phyloP scores from a whole-genome alignment of 371 early-diverging fungal genomes.

The Sporodiniella umbellata region DNA sequence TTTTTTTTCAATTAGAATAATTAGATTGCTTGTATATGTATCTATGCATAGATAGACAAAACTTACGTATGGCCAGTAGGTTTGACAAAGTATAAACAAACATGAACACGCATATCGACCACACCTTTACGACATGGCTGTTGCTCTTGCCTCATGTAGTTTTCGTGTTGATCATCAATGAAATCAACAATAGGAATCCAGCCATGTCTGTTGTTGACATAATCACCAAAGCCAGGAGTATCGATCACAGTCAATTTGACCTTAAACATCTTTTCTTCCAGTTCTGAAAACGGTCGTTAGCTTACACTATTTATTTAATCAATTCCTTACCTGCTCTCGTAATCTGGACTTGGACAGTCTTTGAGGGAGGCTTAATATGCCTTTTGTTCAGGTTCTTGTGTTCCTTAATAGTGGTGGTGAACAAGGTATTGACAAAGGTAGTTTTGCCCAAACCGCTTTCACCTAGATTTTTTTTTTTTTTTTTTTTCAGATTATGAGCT shows the following conservation, averaged over 20 bases:
- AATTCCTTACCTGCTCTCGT: slow-evolving; percentile 82
- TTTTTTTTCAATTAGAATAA: not conserved
- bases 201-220: slow-evolving; percentile 60
- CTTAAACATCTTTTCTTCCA: slow-evolving; percentile 64
- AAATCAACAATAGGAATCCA: slow-evolving; percentile 68
- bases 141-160: slow-evolving; percentile 71
- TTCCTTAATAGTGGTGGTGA: slow-evolving; percentile 84
- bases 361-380: slow-evolving; percentile 77
- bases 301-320: not conserved
- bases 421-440: slow-evolving; percentile 88
- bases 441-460: slow-evolving; percentile 82
- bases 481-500: too few relatives aligned
- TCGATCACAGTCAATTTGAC: slow-evolving; percentile 90
- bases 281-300: slow-evolving; percentile 9
- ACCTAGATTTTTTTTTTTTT: slow-evolving; percentile 22
- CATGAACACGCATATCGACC: slow-evolving; percentile 75
- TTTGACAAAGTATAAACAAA: slow-evolving; percentile 89
- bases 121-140: slow-evolving; percentile 45
- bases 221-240: slow-evolving; percentile 90
- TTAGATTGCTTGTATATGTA: slow-evolving; percentile 22
- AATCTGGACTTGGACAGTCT: slow-evolving; percentile 94
- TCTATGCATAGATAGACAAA: too few relatives aligned
- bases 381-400: slow-evolving; percentile 83
- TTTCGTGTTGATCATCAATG: slow-evolving; percentile 91
- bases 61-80: slow-evolving; percentile 78